phyloP scores from a whole-genome alignment of 495 filamentous ascomycete species.

The Platismatia glauca region DNA sequence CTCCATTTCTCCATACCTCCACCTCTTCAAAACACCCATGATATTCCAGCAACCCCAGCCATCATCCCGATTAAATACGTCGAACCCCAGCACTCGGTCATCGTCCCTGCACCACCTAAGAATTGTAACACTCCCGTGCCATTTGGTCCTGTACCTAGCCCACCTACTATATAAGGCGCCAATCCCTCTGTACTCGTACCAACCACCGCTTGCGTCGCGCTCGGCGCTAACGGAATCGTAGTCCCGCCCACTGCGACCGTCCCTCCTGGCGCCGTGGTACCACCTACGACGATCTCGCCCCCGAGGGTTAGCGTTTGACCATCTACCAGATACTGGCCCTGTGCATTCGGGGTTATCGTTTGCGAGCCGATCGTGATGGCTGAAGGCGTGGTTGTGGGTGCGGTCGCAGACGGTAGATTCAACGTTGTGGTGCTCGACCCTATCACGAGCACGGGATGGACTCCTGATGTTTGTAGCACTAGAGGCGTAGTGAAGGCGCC shows the following conservation, averaged over 20 bases:
- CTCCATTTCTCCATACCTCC: background rate
- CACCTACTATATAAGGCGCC: background rate
- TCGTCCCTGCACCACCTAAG: background rate
- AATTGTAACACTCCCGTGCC: background rate
- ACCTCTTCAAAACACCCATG: background rate
- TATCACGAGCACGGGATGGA: background rate
- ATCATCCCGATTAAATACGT: background rate
- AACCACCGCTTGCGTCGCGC: background rate
- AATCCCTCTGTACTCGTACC: background rate
- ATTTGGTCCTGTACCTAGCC: background rate
- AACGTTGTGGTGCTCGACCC: slow-evolving; percentile 6
- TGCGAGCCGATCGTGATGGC: background rate
- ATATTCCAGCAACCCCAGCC: background rate
- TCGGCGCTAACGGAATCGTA: background rate
- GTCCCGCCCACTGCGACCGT: background rate
- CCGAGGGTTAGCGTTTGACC: background rate
- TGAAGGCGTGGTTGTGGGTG: background rate
- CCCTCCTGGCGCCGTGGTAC: background rate
- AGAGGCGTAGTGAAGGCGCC: background rate
- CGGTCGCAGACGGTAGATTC: background rate
- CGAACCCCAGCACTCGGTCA: background rate
- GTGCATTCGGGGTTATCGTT: background rate
- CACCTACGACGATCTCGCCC: background rate
- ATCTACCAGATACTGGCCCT: background rate
- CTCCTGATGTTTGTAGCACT: background rate